Evolutionary conservation across 768 basidiomycete species (phyloP).

Genomic region (Amanita polypyramis): DNA sequence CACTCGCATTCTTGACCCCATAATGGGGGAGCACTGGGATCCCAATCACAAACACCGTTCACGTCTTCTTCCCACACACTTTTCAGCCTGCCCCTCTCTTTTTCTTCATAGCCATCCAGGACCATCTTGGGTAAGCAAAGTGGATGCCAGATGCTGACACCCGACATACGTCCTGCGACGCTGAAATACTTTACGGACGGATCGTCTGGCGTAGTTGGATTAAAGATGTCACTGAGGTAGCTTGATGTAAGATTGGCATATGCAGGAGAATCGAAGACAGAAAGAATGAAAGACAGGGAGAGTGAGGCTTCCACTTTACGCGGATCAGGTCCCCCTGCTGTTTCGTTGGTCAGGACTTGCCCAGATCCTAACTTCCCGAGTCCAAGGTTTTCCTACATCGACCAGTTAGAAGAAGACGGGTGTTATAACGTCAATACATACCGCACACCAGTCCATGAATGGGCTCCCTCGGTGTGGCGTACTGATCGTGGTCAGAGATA

Average conservation of each 20-base stretch:
- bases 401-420: neutral
- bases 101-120: conserved; percentile 73
- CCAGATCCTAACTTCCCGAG: conserved; percentile 54
- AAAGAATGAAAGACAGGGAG: conserved; percentile 59
- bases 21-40: conserved; percentile 19
- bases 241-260: conserved; percentile 87
- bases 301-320: conserved; percentile 19
- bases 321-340: neutral
- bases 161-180: conserved; percentile 67
- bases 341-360: neutral
- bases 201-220: conserved; percentile 70
- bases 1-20: conserved; percentile 47
- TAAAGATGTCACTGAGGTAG: conserved; percentile 75
- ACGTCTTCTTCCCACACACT: conserved; percentile 25
- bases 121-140: conserved; percentile 96
- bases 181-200: conserved; percentile 86
- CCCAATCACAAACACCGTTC: conserved; percentile 7
- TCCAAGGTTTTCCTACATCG: conserved; percentile 73
- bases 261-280: conserved; percentile 90
- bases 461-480: conserved; percentile 96
- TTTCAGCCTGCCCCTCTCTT: conserved; percentile 35
- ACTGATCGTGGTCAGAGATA: conserved; percentile 80
- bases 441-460: conserved; percentile 99
- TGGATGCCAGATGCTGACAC: conserved; percentile 78
- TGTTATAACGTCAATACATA: conserved; percentile 25